Conservation (phyloP, 768 basidiomycete genomes). For the Mrakia hoshinonis region DNA sequence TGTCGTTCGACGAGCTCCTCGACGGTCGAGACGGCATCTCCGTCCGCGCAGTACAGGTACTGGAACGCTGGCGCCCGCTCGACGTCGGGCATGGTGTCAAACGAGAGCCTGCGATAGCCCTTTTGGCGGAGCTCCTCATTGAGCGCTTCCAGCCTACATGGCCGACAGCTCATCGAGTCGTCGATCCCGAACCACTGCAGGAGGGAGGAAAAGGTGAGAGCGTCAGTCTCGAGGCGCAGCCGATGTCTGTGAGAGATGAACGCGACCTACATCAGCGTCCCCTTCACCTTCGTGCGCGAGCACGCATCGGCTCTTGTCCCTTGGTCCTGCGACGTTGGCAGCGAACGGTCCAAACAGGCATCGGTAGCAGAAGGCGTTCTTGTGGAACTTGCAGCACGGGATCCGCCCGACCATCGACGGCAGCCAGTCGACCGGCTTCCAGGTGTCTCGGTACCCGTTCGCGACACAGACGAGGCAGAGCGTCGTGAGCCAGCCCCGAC, state of each 20-base stretch:
- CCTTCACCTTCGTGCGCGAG: neutral
- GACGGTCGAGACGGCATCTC: neutral
- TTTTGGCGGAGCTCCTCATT: neutral
- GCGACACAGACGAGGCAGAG: neutral
- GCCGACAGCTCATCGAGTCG: neutral
- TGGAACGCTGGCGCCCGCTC: neutral
- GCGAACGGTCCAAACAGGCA: neutral
- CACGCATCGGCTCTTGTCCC: too few species aligned
- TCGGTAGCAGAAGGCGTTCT: neutral
- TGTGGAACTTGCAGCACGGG: neutral
- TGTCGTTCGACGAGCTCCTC: constrained; percentile 1
- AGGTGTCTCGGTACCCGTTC: neutral
- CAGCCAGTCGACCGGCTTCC: neutral
- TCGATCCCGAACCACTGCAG: constrained; percentile 13
- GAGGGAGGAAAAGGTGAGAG: too few species aligned
- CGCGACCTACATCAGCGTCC: too few species aligned
- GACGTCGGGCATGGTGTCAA: neutral
- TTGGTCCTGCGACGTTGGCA: too few species aligned
- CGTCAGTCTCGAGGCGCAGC: too few species aligned
- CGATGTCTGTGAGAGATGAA: too few species aligned
- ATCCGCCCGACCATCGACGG: neutral
- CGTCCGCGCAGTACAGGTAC: neutral
- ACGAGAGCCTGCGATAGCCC: too few species aligned
- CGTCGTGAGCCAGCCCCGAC: neutral
- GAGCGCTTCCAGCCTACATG: neutral